phyloP scores from a whole-genome alignment of 116 monocot genomes.

The Trichopus zeylanicus region DNA sequence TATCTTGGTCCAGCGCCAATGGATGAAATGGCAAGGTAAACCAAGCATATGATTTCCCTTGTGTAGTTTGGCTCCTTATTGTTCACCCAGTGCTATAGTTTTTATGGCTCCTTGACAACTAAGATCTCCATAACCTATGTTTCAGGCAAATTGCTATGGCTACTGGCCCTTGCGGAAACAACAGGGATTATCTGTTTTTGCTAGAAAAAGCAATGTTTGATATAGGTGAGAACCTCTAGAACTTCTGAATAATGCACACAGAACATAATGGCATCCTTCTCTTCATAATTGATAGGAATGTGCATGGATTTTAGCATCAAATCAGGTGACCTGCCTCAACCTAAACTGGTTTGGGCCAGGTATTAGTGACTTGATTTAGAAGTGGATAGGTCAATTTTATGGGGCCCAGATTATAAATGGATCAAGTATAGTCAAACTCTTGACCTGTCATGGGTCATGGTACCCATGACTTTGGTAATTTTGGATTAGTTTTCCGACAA shows the following conservation, averaged over 20 bases:
- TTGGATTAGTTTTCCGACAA: too few species aligned
- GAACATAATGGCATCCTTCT: background rate
- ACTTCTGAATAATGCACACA: background rate
- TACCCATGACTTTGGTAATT: too few species aligned
- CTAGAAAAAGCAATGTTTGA: conserved; percentile 77
- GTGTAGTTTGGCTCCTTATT: background rate
- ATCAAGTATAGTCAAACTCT: too few species aligned
- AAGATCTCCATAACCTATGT: background rate
- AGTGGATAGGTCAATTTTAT: too few species aligned
- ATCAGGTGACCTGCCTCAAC: too few species aligned
- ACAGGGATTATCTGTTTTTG: conserved; percentile 84
- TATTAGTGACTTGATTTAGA: too few species aligned
- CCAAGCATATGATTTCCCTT: too few species aligned
- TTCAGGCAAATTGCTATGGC: conserved; percentile 94
- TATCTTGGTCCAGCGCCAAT: conserved; percentile 93
- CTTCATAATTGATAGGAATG: background rate
- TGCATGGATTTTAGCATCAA: background rate
- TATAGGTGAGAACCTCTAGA: conserved; percentile 47
- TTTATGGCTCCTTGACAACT: background rate
- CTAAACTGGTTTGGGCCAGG: too few species aligned
- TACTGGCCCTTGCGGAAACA: conserved; percentile 86
- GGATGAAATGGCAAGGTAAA: conserved; percentile 93
- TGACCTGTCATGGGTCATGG: too few species aligned
- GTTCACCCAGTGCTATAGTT: background rate
- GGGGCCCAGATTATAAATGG: too few species aligned